phyloP scores from a whole-genome alignment of 2,329 filamentous ascomycete species.

The Hypocreales sp. region DNA sequence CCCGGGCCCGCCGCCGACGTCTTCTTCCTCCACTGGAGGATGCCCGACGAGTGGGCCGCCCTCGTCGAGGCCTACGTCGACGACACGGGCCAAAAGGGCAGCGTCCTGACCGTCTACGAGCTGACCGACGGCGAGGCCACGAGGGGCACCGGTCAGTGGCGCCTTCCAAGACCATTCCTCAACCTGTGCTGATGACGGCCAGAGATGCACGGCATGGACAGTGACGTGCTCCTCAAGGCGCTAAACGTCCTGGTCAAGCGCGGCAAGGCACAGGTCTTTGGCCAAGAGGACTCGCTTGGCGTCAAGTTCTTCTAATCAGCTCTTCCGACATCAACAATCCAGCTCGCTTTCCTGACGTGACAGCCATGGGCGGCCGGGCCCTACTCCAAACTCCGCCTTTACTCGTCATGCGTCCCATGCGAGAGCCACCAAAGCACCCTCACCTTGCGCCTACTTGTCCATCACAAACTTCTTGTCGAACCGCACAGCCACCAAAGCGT shows the following conservation, averaged over 20 bases:
- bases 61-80: conserved; percentile 71
- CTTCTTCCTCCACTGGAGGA: conserved; percentile 71
- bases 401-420: too few species aligned
- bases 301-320: conserved; percentile 81
- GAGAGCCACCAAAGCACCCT: too few species aligned
- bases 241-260: conserved; percentile 72
- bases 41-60: conserved; percentile 80
- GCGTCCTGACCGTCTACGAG: conserved; percentile 86
- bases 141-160: conserved; percentile 46
- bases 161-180: too few species aligned
- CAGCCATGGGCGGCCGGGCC: too few species aligned
- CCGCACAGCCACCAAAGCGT: too few species aligned
- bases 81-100: conserved; percentile 73
- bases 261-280: conserved; percentile 88
- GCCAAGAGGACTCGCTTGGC: conserved; percentile 71
- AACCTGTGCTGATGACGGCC: neutral
- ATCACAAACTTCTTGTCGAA: conserved; percentile 48
- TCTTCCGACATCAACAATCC: too few species aligned
- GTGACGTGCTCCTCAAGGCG: conserved; percentile 63
- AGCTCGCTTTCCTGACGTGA: too few species aligned
- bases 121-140: conserved; percentile 76
- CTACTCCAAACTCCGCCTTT: conserved; percentile 9
- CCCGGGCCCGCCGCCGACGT: conserved; percentile 20
- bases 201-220: conserved; percentile 85
- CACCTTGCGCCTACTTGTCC: conserved; percentile 23